Conservation (phyloP, 345 rosid genomes). For the Eucalyptus cloeziana region DNA sequence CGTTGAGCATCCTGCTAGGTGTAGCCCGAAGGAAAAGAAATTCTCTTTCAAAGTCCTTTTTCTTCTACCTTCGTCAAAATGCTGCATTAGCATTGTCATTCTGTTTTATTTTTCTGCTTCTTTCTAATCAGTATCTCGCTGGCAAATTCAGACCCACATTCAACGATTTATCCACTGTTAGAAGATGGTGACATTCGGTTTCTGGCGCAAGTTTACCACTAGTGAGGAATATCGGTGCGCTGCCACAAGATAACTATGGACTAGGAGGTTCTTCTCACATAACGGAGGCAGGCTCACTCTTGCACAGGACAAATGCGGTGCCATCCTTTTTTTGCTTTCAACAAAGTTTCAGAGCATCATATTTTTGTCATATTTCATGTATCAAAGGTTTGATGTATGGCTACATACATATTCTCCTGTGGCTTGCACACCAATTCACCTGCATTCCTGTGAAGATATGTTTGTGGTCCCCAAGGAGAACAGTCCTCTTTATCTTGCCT, state of each 20-base stretch:
- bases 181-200: neutral
- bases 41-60: neutral
- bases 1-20: neutral
- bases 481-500: conserved; percentile 60
- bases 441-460: conserved; percentile 91
- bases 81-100: neutral
- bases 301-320: conserved; percentile 72
- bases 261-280: conserved; percentile 65
- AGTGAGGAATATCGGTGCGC: conserved; percentile 66
- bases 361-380: neutral
- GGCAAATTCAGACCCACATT: neutral
- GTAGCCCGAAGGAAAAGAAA: neutral
- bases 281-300: conserved; percentile 53
- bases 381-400: conserved; percentile 63
- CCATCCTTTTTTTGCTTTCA: neutral
- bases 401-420: conserved; percentile 84
- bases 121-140: neutral
- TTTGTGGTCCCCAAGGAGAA: conserved; percentile 68
- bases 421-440: conserved; percentile 60
- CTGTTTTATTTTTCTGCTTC: neutral
- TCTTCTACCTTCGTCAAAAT: neutral
- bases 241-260: conserved; percentile 68
- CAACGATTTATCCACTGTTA: neutral
- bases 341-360: neutral
- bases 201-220: conserved; percentile 37